Conservation (phyloP, 2,329 filamentous ascomycete genomes). For the Fusarium sp. region DNA sequence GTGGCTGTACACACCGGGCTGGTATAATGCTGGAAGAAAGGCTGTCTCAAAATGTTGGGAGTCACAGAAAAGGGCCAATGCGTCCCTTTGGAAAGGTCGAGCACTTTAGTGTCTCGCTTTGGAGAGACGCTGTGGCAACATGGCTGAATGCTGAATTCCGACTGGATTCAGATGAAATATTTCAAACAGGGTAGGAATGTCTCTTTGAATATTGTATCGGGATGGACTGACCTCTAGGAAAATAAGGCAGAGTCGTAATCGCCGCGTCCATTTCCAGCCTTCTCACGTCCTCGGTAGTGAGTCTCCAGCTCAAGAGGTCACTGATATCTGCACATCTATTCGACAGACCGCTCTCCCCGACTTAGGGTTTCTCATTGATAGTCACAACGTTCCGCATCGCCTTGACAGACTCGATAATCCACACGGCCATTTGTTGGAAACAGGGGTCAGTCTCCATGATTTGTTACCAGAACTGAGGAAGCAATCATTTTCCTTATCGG, state of each 20-base stretch:
- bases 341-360: neutral
- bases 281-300: neutral
- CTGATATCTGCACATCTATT: neutral
- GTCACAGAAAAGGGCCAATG: neutral
- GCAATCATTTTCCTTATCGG: neutral
- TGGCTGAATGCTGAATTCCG: neutral
- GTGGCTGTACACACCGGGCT: neutral
- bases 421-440: neutral
- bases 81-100: neutral
- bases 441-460: neutral
- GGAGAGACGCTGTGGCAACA: neutral
- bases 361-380: neutral
- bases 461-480: neutral
- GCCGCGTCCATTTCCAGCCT: neutral
- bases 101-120: neutral
- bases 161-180: neutral
- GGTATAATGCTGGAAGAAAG: neutral
- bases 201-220: neutral
- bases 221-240: neutral
- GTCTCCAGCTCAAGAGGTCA: neutral
- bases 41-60: neutral
- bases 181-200: neutral
- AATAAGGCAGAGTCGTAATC: neutral
- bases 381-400: neutral
- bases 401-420: neutral